Evolutionary conservation across 2,329 filamentous ascomycete genomes (phyloP), one percentile per base, ranked within the genome.

Genomic region (Basipetospora sp.): DNA sequence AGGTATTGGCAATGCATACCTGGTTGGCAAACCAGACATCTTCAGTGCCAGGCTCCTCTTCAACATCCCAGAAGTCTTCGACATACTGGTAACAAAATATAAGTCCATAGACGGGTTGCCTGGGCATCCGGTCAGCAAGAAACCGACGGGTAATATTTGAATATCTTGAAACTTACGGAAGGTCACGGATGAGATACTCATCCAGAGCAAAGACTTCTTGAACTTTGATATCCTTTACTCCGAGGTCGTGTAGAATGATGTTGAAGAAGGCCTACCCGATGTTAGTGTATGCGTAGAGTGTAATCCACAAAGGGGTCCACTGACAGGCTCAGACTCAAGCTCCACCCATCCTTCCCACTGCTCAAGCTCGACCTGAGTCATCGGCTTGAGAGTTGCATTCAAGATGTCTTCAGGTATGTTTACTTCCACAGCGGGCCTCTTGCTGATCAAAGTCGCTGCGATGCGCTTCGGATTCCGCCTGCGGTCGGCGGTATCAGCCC

Each of bases 11-110:
- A n/a, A n/a, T n/a, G 22, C 22, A 25, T 52, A 83, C 80, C 61
- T 93, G 88, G 50, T 94, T 94, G 19, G 87, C 86, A 55, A 94
- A 96, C 88, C 90, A 98, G 14, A 96, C 64, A 20, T 74, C 62
- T 3, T 72, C 61, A 31, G 60, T 63, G 40, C 65, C 49, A 62
- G 71, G 49, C 60, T 71, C 46, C 54, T 74, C 66, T n/a, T 68
- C 64, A 22, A 71, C 56, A 36, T 62, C 54, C 27, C 63, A 60
- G 5, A 65, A 57, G 4, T 64, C 69, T 20, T 71, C 67, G 47
- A 74, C 50, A 44, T 71, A 94, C 41, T 79, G 73, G 49, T 85
- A 94, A 2, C 94, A 69, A 44, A 96, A 90, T 35, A 98, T 80
- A n/a, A 96, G 61, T 3, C 88, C 88, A 48, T 84, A 76, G 2